Evolutionary conservation across 192 early-diverging fungal genomes (phyloP).

Genomic region (Linnemannia zychae): DNA sequence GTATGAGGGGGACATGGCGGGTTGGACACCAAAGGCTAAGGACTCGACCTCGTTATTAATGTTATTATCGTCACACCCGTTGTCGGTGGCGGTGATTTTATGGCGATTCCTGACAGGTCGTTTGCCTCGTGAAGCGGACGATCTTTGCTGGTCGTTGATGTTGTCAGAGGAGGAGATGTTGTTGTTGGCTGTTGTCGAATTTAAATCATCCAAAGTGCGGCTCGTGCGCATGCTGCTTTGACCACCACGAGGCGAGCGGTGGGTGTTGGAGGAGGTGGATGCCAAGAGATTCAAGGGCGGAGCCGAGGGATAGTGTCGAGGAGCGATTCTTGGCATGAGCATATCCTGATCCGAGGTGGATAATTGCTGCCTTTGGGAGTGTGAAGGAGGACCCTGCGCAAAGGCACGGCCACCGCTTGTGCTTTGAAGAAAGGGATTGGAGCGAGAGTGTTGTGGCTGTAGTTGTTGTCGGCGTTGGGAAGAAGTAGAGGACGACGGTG

Average conservation of each 20-base stretch:
- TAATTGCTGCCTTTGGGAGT: constrained; percentile 2
- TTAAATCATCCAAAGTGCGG: background rate
- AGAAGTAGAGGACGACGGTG: background rate
- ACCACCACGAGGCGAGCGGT: background rate
- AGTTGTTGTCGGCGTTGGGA: background rate
- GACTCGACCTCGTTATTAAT: background rate
- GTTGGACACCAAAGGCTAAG: constrained; percentile 15
- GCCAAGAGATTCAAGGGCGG: constrained; percentile 36
- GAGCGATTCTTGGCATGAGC: constrained; percentile 8
- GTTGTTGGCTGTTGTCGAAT: background rate
- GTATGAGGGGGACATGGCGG: constrained; percentile 26
- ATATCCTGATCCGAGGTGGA: background rate
- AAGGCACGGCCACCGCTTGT: background rate
- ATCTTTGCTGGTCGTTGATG: background rate
- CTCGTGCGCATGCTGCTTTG: background rate
- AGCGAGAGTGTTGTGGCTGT: background rate
- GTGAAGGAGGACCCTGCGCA: background rate
- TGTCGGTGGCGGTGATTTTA: background rate
- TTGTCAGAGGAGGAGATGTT: background rate
- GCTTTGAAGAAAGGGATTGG: constrained; percentile 18
- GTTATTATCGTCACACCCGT: background rate
- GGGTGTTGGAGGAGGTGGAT: constrained; percentile 1
- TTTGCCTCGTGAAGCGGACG: constrained; percentile 12
- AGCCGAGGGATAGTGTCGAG: constrained; percentile 25
- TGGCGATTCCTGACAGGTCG: constrained; percentile 7